phyloP scores from a whole-genome alignment of 2,329 filamentous ascomycete genomes.

The Apiospora koreana region DNA sequence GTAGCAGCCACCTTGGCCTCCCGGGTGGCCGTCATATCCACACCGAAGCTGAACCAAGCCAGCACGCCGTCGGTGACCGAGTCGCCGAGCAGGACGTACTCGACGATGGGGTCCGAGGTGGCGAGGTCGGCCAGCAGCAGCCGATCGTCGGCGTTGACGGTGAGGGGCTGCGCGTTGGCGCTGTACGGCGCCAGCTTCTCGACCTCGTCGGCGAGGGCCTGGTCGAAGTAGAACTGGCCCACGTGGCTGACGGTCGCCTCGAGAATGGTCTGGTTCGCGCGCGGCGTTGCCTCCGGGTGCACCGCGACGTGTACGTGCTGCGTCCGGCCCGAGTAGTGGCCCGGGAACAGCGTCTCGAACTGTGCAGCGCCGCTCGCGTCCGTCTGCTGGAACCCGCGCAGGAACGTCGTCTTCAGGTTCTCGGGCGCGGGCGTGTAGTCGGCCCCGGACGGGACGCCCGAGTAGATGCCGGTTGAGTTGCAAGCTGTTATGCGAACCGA shows the following conservation, averaged over 20 bases:
- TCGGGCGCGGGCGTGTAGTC: slow-evolving; percentile 43
- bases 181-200: slow-evolving; percentile 45
- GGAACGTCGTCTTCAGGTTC: slow-evolving; percentile 42
- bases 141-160: slow-evolving; percentile 19
- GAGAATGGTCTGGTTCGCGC: slow-evolving; percentile 47
- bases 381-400: slow-evolving; percentile 43
- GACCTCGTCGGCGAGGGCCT: slow-evolving; percentile 52
- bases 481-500: slow-evolving; percentile 18
- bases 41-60: slow-evolving; percentile 49
- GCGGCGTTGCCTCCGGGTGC: slow-evolving; percentile 39
- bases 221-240: slow-evolving; percentile 68
- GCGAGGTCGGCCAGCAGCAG: not conserved
- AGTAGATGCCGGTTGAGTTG: slow-evolving; percentile 50
- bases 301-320: slow-evolving; percentile 52
- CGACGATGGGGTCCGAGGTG: slow-evolving; percentile 27
- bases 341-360: slow-evolving; percentile 44
- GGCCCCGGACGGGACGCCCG: slow-evolving; percentile 42
- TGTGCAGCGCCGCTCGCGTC: slow-evolving; percentile 41
- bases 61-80: slow-evolving; percentile 47
- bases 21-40: slow-evolving; percentile 32
- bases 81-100: slow-evolving; percentile 56
- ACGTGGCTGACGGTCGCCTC: slow-evolving; percentile 57
- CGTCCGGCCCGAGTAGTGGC: slow-evolving; percentile 45
- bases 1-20: slow-evolving; percentile 22
- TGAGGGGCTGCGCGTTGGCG: slow-evolving; percentile 42